phyloP scores from a whole-genome alignment of 2,329 filamentous ascomycete genomes.

The Helotiales sp. region DNA sequence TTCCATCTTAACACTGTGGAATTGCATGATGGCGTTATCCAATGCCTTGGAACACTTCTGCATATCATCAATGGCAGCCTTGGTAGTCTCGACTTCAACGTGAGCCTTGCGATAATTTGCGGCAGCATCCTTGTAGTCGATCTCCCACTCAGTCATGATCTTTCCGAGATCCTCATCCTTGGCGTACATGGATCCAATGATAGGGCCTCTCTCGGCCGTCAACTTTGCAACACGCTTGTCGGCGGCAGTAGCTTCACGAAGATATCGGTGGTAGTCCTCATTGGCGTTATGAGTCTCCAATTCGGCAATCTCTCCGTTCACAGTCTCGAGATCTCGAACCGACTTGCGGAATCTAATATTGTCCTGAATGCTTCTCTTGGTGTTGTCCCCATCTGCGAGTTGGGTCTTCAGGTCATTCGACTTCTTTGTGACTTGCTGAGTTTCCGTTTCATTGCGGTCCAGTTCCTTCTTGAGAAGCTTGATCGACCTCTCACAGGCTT shows the following conservation, averaged over 20 bases:
- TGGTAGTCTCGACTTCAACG: slow-evolving; percentile 89
- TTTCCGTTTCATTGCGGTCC: slow-evolving; percentile 67
- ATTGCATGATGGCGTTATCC: slow-evolving; percentile 97
- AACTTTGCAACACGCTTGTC: slow-evolving; percentile 72
- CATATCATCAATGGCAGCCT: slow-evolving; percentile 90
- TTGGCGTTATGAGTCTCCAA: slow-evolving; percentile 65
- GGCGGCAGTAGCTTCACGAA: slow-evolving; percentile 71
- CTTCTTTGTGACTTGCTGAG: slow-evolving; percentile 67
- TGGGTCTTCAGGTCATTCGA: slow-evolving; percentile 80
- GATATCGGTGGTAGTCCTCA: slow-evolving; percentile 58
- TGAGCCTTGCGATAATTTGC: slow-evolving; percentile 83
- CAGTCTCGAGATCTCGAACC: slow-evolving; percentile 67
- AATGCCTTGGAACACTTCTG: slow-evolving; percentile 81
- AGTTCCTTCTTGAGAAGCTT: slow-evolving; percentile 70
- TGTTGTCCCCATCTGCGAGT: slow-evolving; percentile 78
- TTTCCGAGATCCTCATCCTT: slow-evolving; percentile 81
- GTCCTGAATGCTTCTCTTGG: slow-evolving; percentile 84
- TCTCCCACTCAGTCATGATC: slow-evolving; percentile 79
- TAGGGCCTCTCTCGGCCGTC: slow-evolving; percentile 72
- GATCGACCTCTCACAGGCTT: slow-evolving; percentile 71
- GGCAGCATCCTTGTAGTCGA: slow-evolving; percentile 84
- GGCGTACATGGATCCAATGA: slow-evolving; percentile 79
- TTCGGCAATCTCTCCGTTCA: slow-evolving; percentile 72
- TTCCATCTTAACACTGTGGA: slow-evolving; percentile 95
- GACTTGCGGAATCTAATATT: slow-evolving; percentile 87